Percentiles rank a stretch among this genome's conserved stretches.
Conservation (phyloP, 2,329 filamentous ascomycete genomes). For the Aurifilum marmelostoma region DNA sequence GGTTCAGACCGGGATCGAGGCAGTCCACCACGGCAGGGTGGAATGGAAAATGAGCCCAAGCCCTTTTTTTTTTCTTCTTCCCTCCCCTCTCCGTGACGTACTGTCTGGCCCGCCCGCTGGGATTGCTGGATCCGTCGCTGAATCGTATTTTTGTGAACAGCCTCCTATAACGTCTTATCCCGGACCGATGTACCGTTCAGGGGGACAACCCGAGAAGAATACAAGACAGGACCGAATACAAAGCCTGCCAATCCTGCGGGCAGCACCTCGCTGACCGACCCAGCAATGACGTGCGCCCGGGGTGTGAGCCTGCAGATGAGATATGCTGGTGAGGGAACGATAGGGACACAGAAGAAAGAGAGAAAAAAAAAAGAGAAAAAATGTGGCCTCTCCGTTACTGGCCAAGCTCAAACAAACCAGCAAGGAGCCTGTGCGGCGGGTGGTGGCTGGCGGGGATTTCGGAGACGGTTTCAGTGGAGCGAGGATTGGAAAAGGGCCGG, state of each 20-base stretch:
- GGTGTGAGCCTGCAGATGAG: background rate
- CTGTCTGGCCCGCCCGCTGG: background rate
- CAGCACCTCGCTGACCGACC: background rate
- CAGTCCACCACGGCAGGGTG: conserved; percentile 11
- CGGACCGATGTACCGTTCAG: conserved; percentile 6
- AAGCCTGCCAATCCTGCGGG: background rate
- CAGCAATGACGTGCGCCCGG: background rate
- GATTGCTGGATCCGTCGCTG: conserved; percentile 10
- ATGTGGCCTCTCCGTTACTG: background rate
- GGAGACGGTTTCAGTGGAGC: conserved; percentile 24
- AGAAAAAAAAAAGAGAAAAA: too few relatives aligned
- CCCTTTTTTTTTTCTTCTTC: background rate
- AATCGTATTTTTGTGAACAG: background rate
- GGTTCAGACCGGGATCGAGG: conserved; percentile 47
- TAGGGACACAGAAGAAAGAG: too few relatives aligned
- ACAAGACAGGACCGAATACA: background rate
- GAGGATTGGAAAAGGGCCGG: conserved; percentile 29
- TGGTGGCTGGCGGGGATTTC: conserved; percentile 27
- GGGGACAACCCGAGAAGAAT: background rate
- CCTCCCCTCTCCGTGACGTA: conserved; percentile 13
- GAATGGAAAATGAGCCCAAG: conserved; percentile 13
- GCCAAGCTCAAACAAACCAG: conserved; percentile 21
- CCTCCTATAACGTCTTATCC: background rate
- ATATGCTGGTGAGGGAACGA: background rate
- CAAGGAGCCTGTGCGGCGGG: conserved; percentile 26